Evolutionary conservation across 768 basidiomycete genomes (phyloP).

Genomic region (Porphyrellus cyaneotinctus): DNA sequence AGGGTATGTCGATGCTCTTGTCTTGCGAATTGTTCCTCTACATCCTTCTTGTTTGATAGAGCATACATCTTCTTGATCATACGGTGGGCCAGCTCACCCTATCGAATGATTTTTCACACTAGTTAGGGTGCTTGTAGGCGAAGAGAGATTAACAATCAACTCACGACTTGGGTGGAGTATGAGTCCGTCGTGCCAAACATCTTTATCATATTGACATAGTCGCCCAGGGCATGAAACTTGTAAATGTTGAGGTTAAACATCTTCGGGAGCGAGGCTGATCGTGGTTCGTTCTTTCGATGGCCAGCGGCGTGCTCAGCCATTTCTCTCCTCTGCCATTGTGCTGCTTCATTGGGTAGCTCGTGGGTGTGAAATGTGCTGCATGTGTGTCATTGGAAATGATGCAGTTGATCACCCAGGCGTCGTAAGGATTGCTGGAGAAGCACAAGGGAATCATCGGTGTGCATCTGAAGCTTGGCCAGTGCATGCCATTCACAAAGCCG

Average conservation of each 20-base stretch:
- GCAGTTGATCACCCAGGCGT: background rate
- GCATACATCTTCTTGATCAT: background rate
- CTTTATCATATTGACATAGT: background rate
- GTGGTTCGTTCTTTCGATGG: background rate
- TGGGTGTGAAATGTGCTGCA: background rate
- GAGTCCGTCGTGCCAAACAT: background rate
- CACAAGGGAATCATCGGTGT: background rate
- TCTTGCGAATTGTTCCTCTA: background rate
- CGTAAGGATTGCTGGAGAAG: background rate
- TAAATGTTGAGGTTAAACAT: background rate
- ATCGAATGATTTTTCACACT: background rate
- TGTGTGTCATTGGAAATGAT: background rate
- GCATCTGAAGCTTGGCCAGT: background rate
- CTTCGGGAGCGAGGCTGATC: background rate
- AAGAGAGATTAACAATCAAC: background rate
- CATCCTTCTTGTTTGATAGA: background rate
- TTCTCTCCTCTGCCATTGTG: background rate
- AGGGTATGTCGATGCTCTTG: background rate
- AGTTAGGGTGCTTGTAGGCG: background rate
- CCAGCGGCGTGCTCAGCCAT: background rate
- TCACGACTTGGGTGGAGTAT: background rate
- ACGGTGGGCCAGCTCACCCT: background rate
- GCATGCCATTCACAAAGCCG: background rate
- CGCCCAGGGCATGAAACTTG: background rate
- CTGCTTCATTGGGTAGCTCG: background rate